These are phyloP conservation scores for Avena insularis DNA, from an alignment of 176 grass and related monocot genomes.

Conservation along the genomic window DNA sequence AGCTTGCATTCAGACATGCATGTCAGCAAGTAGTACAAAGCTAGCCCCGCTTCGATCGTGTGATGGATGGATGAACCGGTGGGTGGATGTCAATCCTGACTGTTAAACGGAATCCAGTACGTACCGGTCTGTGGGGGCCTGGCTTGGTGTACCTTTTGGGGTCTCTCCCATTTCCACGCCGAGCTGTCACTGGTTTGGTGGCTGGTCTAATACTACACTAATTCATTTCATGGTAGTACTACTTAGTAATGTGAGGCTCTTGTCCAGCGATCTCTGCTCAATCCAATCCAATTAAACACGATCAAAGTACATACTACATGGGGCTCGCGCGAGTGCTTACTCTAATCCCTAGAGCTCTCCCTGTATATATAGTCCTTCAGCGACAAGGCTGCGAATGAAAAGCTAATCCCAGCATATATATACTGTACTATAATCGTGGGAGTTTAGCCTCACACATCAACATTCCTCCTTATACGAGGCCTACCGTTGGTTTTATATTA, in stretches of 20 bases:
- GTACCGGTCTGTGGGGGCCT: not conserved
- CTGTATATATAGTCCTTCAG: too few species aligned
- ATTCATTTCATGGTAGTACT: not conserved
- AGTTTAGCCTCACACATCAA: not conserved
- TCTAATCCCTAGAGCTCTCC: not conserved
- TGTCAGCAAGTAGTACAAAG: not conserved
- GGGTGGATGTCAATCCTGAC: not conserved
- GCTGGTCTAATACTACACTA: not conserved
- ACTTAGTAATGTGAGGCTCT: not conserved
- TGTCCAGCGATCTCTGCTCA: not conserved
- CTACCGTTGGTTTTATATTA: slow-evolving; percentile 16
- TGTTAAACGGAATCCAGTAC: slow-evolving; percentile 28
- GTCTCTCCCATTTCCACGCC: not conserved
- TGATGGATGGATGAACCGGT: not conserved
- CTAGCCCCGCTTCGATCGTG: not conserved
- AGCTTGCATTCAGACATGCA: not conserved
- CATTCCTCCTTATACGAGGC: not conserved
- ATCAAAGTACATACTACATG: not conserved
- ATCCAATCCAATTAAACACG: not conserved
- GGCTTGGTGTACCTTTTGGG: not conserved
- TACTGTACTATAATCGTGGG: not conserved
- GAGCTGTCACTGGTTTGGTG: not conserved
- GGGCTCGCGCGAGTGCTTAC: not conserved
- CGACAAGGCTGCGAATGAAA: not conserved
- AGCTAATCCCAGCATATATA: not conserved